phyloP scores from a whole-genome alignment of 208 protist species.

The Trypanosomatidae sp. region DNA sequence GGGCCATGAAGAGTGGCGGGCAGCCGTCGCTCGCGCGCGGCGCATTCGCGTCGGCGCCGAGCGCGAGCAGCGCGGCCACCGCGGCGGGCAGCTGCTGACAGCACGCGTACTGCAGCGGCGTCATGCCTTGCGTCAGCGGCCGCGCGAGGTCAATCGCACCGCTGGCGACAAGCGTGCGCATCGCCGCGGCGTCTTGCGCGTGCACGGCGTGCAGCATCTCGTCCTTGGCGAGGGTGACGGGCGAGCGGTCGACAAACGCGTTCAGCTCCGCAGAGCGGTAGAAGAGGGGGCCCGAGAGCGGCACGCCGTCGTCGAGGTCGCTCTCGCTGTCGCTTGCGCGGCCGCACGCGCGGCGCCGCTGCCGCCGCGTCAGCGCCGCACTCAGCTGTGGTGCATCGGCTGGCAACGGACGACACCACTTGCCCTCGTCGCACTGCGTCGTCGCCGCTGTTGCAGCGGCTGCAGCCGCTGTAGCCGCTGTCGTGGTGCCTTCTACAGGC shows the following conservation, averaged over 20 bases:
- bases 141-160: conserved; percentile 40
- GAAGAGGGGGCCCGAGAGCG: conserved; percentile 66
- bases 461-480: too few relatives aligned
- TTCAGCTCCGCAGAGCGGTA: conserved; percentile 65
- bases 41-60: conserved; percentile 61
- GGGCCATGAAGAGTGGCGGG: conserved; percentile 77
- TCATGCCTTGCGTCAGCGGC: conserved; percentile 62
- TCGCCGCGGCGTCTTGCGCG: conserved; percentile 21
- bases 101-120: conserved; percentile 68
- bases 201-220: conserved; percentile 42
- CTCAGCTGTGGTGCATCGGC: conserved; percentile 22
- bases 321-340: conserved; percentile 81
- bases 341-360: conserved; percentile 34
- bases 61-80: conserved; percentile 35
- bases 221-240: conserved; percentile 38
- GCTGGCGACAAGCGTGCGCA: conserved; percentile 19
- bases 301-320: conserved; percentile 56
- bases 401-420: conserved; percentile 50
- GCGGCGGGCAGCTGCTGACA: conserved; percentile 39
- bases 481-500: too few relatives aligned
- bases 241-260: conserved; percentile 31
- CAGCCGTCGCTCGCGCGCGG: conserved; percentile 46
- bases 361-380: conserved; percentile 26
- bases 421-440: too few relatives aligned
- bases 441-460: too few relatives aligned